Base-by-base conservation (phyloP, 345 rosid species). In the Luvunga scandens region DNA sequence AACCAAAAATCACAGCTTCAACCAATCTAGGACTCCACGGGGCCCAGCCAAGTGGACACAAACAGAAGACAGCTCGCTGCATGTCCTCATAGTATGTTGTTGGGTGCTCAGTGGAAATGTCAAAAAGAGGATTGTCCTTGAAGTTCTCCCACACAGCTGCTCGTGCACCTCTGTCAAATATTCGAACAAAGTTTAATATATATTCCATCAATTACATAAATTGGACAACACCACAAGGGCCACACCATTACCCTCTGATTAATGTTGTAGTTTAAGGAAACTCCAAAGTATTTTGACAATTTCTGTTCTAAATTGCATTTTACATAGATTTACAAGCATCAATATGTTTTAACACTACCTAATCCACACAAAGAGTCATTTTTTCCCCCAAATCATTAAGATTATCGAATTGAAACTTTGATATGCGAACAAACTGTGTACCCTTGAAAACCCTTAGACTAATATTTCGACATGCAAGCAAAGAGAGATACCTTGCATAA, bases 101-200 rank as follows among this genome's bases (percentile, higher is more conserved):
- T 30, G 99, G 99, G 84, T 96, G 99, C 77, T 96, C 98, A 16
- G 99, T 92, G 22, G 99, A 96, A 72, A 96, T 94, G 91, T 96
- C 99, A 24, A 96, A 96, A 1, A 96, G 88, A 6, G 95, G 95
- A 78, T 96, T 96, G 84, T 96, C 93, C 85, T 96, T 96, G 83
- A 94, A 96, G 85, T 94, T 96, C 87, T 96, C 99, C 99, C 99
- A 96, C 28, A 96, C 99, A 18, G 99, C 98, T 36, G 99, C 99
- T 77, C 99, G 77, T 34, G 99, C 99, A 6, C 98, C 99, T 77
- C 99, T 94, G 92, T 56, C 76, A 48, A 75, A 78, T 76, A 28
- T 77, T 57, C 8, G n/a, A 67, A 72, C 67, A 59, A 79, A 66
- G 61, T 66, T 66, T 25, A 70, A 75, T 34, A 48, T 45, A 75